phyloP scores from a whole-genome alignment of 2,329 filamentous ascomycete genomes.

The Cladosporium sp. region DNA sequence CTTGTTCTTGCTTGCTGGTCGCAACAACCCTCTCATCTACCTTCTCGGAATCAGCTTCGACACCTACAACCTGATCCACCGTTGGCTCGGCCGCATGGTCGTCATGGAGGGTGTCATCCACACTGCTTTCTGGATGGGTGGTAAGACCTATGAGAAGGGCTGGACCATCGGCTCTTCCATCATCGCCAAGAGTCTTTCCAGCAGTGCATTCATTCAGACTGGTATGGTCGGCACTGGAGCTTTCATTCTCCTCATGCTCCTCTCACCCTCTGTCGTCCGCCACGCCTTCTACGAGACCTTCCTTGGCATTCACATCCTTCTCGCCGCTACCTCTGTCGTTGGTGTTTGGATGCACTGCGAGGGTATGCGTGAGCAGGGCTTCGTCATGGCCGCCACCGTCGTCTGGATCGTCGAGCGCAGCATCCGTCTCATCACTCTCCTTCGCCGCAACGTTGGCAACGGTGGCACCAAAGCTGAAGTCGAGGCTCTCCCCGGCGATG shows the following conservation, averaged over 20 bases:
- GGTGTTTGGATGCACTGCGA: constrained; percentile 68
- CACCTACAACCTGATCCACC: constrained; percentile 78
- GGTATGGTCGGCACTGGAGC: constrained; percentile 64
- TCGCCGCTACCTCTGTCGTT: constrained; percentile 60
- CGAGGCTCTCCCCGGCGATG: constrained; percentile 74
- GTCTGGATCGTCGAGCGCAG: constrained; percentile 68
- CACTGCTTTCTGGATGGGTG: constrained; percentile 60
- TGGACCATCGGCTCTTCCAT: constrained; percentile 52
- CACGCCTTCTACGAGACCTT: constrained; percentile 81
- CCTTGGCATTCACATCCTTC: constrained; percentile 68
- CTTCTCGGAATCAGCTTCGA: constrained; percentile 75
- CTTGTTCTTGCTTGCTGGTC: constrained; percentile 69
- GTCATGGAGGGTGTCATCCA: constrained; percentile 69
- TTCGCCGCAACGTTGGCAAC: constrained; percentile 66
- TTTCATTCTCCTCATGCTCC: constrained; percentile 64
- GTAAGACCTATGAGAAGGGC: constrained; percentile 42
- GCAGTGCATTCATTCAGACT: constrained; percentile 54
- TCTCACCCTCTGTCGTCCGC: constrained; percentile 68
- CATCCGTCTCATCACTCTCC: constrained; percentile 59
- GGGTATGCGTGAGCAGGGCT: constrained; percentile 58
- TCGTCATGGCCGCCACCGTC: constrained; percentile 62
- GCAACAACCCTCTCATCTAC: constrained; percentile 76
- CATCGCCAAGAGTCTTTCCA: constrained; percentile 42
- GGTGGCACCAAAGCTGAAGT: constrained; percentile 69
- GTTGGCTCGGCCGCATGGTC: constrained; percentile 77